These are phyloP conservation scores for Clarireedia hainanense DNA, from an alignment of 2,329 filamentous ascomycete genomes.

Conservation along the genomic window DNA sequence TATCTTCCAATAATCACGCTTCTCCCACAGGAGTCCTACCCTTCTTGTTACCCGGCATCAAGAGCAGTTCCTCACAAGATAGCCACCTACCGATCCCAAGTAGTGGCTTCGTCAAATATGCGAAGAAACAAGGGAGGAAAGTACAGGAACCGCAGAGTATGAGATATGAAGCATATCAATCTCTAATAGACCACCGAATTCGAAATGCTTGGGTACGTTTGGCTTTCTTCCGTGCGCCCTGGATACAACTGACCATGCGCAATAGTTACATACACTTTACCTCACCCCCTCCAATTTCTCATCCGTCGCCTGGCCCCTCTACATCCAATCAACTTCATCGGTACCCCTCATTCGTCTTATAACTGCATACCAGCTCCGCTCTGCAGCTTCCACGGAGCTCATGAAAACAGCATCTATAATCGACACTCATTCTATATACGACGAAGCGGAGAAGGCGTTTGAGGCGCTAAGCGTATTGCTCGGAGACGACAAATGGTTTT, in stretches of 20 bases:
- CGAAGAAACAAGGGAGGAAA: conserved; percentile 40
- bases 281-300: conserved; percentile 58
- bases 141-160: conserved; percentile 41
- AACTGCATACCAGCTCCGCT: conserved; percentile 57
- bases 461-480: conserved; percentile 52
- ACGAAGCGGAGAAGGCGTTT: conserved; percentile 54
- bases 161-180: conserved; percentile 62
- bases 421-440: conserved; percentile 48
- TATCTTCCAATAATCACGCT: conserved; percentile 83
- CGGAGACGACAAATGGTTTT: conserved; percentile 53
- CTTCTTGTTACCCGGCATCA: conserved; percentile 60
- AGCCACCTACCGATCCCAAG: conserved; percentile 44
- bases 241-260: neutral
- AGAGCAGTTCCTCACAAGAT: conserved; percentile 28
- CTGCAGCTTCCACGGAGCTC: conserved; percentile 69
- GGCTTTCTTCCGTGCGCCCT: neutral
- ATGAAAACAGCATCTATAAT: conserved; percentile 53
- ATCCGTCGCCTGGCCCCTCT: conserved; percentile 60
- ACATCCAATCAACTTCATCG: conserved; percentile 58
- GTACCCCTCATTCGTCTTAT: conserved; percentile 55
- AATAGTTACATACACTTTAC: conserved; percentile 72
- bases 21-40: conserved; percentile 84
- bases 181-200: conserved; percentile 69
- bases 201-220: conserved; percentile 72
- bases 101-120: conserved; percentile 63